A percentile compares a stretch with the other conserved stretches of the same genome.
Conservation (phyloP, 202 grass and related monocot species). For the Alloteropsis angusta region DNA sequence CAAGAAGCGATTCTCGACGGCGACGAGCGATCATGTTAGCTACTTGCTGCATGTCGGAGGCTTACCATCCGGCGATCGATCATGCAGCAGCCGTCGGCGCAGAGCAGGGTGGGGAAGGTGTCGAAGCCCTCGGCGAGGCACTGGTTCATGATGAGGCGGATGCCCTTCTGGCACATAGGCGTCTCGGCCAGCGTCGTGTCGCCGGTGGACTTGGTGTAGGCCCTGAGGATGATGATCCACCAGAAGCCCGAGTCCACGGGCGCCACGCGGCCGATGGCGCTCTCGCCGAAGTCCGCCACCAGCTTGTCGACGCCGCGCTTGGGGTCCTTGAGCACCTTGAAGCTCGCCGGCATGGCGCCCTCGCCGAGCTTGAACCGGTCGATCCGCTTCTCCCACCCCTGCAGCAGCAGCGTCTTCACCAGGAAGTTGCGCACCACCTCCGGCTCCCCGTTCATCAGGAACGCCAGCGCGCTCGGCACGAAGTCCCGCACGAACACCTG, state of each 20-base stretch:
- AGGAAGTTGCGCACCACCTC: slow-evolving; percentile 89
- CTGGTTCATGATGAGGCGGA: slow-evolving; percentile 75
- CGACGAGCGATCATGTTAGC: no score
- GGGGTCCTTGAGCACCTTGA: slow-evolving; percentile 79
- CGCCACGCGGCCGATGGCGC: slow-evolving; percentile 87
- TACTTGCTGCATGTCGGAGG: no score
- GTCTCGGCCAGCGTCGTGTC: slow-evolving; percentile 58
- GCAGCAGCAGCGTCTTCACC: slow-evolving; percentile 68
- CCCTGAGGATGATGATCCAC: slow-evolving; percentile 87
- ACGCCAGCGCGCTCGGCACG: slow-evolving; percentile 84
- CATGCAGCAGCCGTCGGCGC: slow-evolving; percentile 90
- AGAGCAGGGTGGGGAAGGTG: slow-evolving; percentile 90
- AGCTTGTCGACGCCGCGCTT: slow-evolving; percentile 53
- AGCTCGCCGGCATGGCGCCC: slow-evolving; percentile 90
- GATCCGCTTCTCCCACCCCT: slow-evolving; percentile 85
- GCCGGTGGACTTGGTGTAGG: slow-evolving; percentile 92
- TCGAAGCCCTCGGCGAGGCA: slow-evolving; percentile 90
- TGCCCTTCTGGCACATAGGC: slow-evolving; percentile 69
- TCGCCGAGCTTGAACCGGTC: slow-evolving; percentile 91
- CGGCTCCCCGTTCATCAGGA: slow-evolving; percentile 86
- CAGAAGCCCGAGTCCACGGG: slow-evolving; percentile 92
- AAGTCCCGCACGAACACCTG: slow-evolving; percentile 95
- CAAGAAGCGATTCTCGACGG: no score
- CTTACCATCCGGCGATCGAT: slow-evolving; percentile 82
- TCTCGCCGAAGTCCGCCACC: slow-evolving; percentile 85